Percentiles rank a stretch among this genome's conserved stretches.
Evolutionary conservation across 139 green algal species (phyloP).

Genomic region (Micromonas commoda): DNA sequence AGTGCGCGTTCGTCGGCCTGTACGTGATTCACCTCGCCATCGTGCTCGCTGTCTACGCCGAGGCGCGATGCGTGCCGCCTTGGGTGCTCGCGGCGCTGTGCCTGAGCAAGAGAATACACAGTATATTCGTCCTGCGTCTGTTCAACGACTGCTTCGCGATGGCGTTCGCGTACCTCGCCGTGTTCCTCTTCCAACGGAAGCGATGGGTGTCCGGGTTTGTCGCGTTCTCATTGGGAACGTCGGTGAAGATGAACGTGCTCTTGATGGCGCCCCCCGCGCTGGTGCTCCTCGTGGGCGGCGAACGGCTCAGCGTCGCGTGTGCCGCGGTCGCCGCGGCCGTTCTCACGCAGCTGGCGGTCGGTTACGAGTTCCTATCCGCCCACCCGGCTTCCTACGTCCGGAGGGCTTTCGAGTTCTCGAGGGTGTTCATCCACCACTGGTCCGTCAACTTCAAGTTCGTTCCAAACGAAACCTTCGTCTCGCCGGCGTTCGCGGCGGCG

Average conservation of each 20-base stretch:
- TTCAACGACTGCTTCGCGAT: constrained; percentile 75
- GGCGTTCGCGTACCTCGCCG: constrained; percentile 44
- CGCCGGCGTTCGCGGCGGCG: constrained; percentile 40
- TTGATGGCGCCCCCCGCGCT: constrained; percentile 65
- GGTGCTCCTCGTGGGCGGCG: constrained; percentile 53
- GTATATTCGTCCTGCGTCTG: constrained; percentile 66
- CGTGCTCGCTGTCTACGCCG: constrained; percentile 57
- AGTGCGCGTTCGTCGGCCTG: constrained; percentile 52
- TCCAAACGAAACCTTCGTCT: constrained; percentile 58
- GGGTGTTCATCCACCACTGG: constrained; percentile 71
- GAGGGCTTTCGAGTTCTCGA: constrained; percentile 24
- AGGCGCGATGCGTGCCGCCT: constrained; percentile 49
- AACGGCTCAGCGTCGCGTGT: neutral
- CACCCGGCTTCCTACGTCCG: constrained; percentile 18
- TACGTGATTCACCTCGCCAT: constrained; percentile 60
- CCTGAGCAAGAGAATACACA: constrained; percentile 73
- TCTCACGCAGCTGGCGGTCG: constrained; percentile 32
- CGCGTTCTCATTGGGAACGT: constrained; percentile 27
- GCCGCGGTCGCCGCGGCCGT: constrained; percentile 31
- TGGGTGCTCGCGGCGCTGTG: constrained; percentile 61
- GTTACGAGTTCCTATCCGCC: constrained; percentile 1
- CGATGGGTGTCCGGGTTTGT: constrained; percentile 7
- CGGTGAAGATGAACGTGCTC: constrained; percentile 85
- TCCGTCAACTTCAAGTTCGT: constrained; percentile 82
- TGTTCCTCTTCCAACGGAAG: constrained; percentile 2